These are phyloP conservation scores for Candida broadrunensis DNA, from an alignment of 805 yeast species.

Conservation along the genomic window DNA sequence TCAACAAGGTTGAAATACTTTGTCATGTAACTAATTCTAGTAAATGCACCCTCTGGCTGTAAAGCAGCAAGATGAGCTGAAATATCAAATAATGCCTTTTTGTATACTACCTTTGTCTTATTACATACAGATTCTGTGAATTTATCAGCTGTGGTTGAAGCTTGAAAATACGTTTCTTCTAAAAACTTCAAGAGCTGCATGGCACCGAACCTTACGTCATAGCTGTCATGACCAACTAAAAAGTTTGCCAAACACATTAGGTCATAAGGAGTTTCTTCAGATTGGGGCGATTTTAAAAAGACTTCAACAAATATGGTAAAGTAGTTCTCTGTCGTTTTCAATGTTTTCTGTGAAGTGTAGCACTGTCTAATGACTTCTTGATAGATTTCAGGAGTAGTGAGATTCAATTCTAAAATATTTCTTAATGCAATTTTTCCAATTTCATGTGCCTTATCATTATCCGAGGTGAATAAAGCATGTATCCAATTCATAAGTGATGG, in stretches of 20 bases:
- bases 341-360: constrained; percentile 51
- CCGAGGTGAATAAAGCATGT: constrained; percentile 62
- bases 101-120: constrained; percentile 77
- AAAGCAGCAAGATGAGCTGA: constrained; percentile 65
- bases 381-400: constrained; percentile 48
- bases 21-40: constrained; percentile 70
- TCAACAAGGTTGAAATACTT: constrained; percentile 60
- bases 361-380: constrained; percentile 69
- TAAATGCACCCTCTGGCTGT: constrained; percentile 52
- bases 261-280: constrained; percentile 56
- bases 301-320: constrained; percentile 71
- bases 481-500: constrained; percentile 74
- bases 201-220: constrained; percentile 68
- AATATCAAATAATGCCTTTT: constrained; percentile 77
- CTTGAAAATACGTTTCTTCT: constrained; percentile 48
- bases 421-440: constrained; percentile 70
- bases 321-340: constrained; percentile 60
- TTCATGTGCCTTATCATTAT: constrained; percentile 53
- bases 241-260: constrained; percentile 72
- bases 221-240: constrained; percentile 72
- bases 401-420: constrained; percentile 63
- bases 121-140: constrained; percentile 73
- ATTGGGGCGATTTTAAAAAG: constrained; percentile 44
- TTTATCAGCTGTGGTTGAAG: constrained; percentile 47
- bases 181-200: constrained; percentile 64